Evolutionary conservation across 2,329 filamentous ascomycete species (phyloP).

Genomic region (Cadophora luteo-olivacea): DNA sequence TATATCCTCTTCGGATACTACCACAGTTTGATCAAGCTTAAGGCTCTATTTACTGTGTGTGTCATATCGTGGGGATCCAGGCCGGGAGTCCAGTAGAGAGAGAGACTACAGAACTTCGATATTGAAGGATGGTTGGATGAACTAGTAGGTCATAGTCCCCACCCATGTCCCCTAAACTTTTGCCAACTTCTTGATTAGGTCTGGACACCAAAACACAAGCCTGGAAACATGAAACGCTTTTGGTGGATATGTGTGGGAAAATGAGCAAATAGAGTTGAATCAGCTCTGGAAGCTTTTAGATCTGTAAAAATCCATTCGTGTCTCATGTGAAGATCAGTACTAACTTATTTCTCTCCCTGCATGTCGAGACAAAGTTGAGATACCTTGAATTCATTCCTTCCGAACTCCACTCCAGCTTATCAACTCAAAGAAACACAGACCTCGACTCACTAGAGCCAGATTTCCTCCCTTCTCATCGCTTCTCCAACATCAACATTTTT

Average conservation of each 20-base stretch:
- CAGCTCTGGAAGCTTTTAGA: background rate
- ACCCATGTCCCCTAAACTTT: background rate
- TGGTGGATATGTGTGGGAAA: background rate
- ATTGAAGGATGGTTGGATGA: background rate
- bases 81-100: background rate
- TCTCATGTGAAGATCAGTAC: background rate
- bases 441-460: too few species aligned
- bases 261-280: too few species aligned
- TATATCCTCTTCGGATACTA: slow-evolving; percentile 62
- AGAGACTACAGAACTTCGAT: background rate
- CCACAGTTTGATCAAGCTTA: slow-evolving; percentile 64
- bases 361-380: too few species aligned
- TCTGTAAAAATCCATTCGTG: background rate
- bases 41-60: slow-evolving; percentile 54
- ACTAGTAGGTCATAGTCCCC: background rate
- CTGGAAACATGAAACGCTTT: background rate
- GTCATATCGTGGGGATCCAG: slow-evolving; percentile 31
- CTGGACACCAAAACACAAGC: background rate
- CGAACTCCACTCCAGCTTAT: too few species aligned
- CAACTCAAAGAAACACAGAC: too few species aligned
- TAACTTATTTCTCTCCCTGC: too few species aligned
- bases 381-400: too few species aligned
- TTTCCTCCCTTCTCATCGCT: too few species aligned
- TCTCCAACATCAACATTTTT: too few species aligned
- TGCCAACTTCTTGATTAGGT: background rate